Conservation (phyloP, 2,329 filamentous ascomycete species). For the Mycosphaerella sp. region DNA sequence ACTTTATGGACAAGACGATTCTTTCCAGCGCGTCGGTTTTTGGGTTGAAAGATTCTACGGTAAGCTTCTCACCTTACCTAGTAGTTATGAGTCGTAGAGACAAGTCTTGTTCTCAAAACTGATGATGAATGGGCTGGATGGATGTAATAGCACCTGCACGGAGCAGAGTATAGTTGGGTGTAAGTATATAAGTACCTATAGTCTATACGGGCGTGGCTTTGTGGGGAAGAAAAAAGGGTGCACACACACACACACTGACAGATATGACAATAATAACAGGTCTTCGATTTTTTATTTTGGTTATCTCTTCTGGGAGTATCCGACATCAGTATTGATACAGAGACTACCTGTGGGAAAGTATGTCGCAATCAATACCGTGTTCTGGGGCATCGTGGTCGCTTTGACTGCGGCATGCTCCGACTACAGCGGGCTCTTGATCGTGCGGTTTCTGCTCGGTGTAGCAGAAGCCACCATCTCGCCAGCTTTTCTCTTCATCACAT, state of each 20-base stretch:
- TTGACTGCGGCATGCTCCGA: slow-evolving; percentile 34
- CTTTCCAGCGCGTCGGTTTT: slow-evolving; percentile 20
- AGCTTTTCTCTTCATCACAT: slow-evolving; percentile 38
- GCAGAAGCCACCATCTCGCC: slow-evolving; percentile 35
- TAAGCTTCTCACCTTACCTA: too few species aligned
- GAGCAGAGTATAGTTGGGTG: slow-evolving; percentile 18
- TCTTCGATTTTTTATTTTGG: slow-evolving; percentile 21
- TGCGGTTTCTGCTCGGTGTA: slow-evolving; percentile 35
- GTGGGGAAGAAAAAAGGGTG: too few species aligned
- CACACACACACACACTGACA: too few species aligned
- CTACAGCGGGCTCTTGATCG: slow-evolving; percentile 34
- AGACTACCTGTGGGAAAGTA: slow-evolving; percentile 19
- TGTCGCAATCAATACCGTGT: slow-evolving; percentile 20
- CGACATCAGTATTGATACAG: slow-evolving; percentile 18
- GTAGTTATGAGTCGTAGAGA: too few species aligned
- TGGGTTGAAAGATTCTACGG: slow-evolving; percentile 16
- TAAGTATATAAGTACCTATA: background rate
- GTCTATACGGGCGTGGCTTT: too few species aligned
- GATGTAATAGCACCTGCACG: slow-evolving; percentile 15
- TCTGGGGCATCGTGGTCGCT: slow-evolving; percentile 33
- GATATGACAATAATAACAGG: background rate
- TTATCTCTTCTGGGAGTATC: slow-evolving; percentile 21
- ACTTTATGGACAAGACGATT: slow-evolving; percentile 24
- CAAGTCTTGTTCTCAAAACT: too few species aligned
- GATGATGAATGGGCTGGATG: too few species aligned